Evolutionary conservation across 352 stramenopile species (phyloP).

Genomic region (Phytophthora sojae): DNA sequence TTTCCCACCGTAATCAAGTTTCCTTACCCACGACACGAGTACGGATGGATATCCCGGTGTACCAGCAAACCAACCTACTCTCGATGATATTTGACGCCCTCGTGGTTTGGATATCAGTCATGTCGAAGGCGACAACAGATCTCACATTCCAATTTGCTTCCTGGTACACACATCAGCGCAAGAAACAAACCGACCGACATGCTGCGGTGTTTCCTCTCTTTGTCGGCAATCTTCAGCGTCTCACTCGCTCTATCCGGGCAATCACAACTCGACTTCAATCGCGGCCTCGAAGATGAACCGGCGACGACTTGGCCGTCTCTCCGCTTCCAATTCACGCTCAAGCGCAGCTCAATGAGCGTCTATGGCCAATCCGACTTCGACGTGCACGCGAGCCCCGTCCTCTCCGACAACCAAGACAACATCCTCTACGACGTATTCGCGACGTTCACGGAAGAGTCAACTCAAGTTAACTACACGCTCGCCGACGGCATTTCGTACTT

Average conservation of each 20-base stretch:
- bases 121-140: neutral
- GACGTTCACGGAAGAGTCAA: conserved; percentile 21
- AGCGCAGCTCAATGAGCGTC: conserved; percentile 42
- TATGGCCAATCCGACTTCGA: conserved; percentile 37
- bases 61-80: neutral
- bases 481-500: conserved; percentile 35
- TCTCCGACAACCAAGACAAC: conserved; percentile 10
- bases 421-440: conserved; percentile 40
- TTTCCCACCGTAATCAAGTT: neutral
- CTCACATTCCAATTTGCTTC: neutral
- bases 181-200: neutral
- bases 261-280: neutral
- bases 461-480: conserved; percentile 37
- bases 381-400: conserved; percentile 34
- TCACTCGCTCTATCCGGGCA: neutral
- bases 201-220: neutral
- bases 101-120: neutral
- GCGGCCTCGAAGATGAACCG: neutral
- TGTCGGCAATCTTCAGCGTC: neutral
- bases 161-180: neutral
- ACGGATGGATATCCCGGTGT: neutral
- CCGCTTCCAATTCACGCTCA: conserved; percentile 39
- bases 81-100: neutral
- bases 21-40: neutral
- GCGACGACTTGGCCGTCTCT: conserved; percentile 28